Evolutionary conservation across 805 yeast species (phyloP).

Genomic region (Naumovozyma castellii): DNA sequence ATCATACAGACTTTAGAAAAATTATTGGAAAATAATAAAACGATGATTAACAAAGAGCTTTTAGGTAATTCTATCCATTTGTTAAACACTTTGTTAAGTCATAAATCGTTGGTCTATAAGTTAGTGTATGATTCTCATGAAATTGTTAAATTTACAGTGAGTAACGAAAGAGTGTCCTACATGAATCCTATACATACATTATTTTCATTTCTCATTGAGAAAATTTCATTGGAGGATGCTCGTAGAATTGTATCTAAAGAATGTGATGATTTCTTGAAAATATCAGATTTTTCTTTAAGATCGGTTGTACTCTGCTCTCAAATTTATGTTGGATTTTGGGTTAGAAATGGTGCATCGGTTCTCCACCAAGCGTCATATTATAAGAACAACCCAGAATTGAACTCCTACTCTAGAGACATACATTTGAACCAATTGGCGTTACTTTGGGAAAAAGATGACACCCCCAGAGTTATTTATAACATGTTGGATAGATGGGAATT

Average conservation of each 20-base stretch:
- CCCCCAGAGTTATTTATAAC: constrained; percentile 47
- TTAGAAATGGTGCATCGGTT: constrained; percentile 56
- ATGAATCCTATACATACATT: constrained; percentile 53
- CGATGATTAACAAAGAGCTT: constrained; percentile 9
- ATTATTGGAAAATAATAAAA: constrained; percentile 13
- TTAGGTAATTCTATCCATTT: constrained; percentile 30
- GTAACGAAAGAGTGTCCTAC: constrained; percentile 44
- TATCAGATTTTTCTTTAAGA: constrained; percentile 51
- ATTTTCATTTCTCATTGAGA: constrained; percentile 35
- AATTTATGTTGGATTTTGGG: constrained; percentile 58
- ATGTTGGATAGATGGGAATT: constrained; percentile 55
- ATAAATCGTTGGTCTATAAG: constrained; percentile 19
- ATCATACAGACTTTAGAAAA: constrained; percentile 34
- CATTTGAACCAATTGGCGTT: constrained; percentile 56
- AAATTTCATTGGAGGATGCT: constrained; percentile 18
- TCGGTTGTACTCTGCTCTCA: constrained; percentile 54
- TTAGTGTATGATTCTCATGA: constrained; percentile 17
- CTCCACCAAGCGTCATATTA: constrained; percentile 44
- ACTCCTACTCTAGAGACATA: constrained; percentile 66
- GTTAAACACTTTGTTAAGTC: constrained; percentile 27
- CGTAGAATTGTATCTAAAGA: constrained; percentile 11
- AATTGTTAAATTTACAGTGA: constrained; percentile 33
- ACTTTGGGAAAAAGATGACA: constrained; percentile 41
- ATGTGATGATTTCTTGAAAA: constrained; percentile 33
- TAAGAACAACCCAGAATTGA: constrained; percentile 36